A percentile compares a stretch with the other conserved stretches of the same genome.
phyloP scores from a whole-genome alignment of 2,329 filamentous ascomycete species.

The Sarocladiaceae sp. region DNA sequence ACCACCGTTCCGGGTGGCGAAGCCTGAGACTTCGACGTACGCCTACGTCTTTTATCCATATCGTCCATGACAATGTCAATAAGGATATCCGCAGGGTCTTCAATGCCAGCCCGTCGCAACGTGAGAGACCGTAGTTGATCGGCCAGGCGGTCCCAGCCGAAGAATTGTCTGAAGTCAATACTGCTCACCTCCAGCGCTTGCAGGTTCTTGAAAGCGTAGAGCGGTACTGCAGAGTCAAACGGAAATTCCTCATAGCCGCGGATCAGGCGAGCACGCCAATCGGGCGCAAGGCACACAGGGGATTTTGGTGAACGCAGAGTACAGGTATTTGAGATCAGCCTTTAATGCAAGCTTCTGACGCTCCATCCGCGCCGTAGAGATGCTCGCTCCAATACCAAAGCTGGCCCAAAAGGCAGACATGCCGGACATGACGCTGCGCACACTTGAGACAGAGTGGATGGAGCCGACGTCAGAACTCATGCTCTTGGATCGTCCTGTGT shows the following conservation, averaged over 20 bases:
- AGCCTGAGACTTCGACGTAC: conserved; percentile 80
- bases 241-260: conserved; percentile 95
- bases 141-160: conserved; percentile 90
- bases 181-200: conserved; percentile 91
- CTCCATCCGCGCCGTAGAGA: conserved; percentile 77
- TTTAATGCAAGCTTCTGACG: conserved; percentile 83
- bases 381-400: conserved; percentile 76
- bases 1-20: conserved; percentile 70
- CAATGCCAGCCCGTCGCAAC: conserved; percentile 79
- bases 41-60: conserved; percentile 84
- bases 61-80: conserved; percentile 94
- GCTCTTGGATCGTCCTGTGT: conserved; percentile 71
- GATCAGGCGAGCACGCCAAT: conserved; percentile 86
- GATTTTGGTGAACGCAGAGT: conserved; percentile 98
- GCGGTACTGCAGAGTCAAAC: conserved; percentile 92
- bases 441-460: conserved; percentile 92
- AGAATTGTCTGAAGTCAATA: conserved; percentile 95
- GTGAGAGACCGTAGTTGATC: conserved; percentile 89
- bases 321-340: conserved; percentile 89
- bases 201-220: conserved; percentile 97
- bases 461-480: conserved; percentile 81
- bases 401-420: conserved; percentile 93
- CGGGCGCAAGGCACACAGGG: conserved; percentile 88
- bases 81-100: conserved; percentile 85
- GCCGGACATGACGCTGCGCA: conserved; percentile 94